Percentiles rank a stretch among this genome's conserved stretches.
Evolutionary conservation across 176 grass and related monocot species (phyloP).

Genomic region (Hordeum vulgare): MorexV3_pseudomolecules_assembly NC_058519.1:565808361-565808860

Average conservation of each 20-base stretch:
- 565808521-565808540: constrained; percentile 5
- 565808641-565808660: not conserved
- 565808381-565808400: not conserved
- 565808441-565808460: constrained; percentile 43
- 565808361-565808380: not conserved
- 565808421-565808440: constrained; percentile 15
- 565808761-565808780: not conserved
- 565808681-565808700: not conserved
- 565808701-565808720: not conserved
- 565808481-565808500: constrained; percentile 5
- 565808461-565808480: constrained; percentile 9
- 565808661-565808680: not conserved
- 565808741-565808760: not conserved
- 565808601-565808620: not conserved
- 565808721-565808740: not conserved
- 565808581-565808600: not conserved
- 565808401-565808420: constrained; percentile 34
- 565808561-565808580: not conserved
- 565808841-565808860: constrained; percentile 6
- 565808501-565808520: constrained; percentile 14
- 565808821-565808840: constrained; percentile 25
- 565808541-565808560: not conserved
- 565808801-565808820: not conserved
- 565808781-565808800: not conserved
- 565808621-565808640: not conserved